Evolutionary conservation across 116 monocot species (phyloP).

Genomic region (Iris pallida): DNA sequence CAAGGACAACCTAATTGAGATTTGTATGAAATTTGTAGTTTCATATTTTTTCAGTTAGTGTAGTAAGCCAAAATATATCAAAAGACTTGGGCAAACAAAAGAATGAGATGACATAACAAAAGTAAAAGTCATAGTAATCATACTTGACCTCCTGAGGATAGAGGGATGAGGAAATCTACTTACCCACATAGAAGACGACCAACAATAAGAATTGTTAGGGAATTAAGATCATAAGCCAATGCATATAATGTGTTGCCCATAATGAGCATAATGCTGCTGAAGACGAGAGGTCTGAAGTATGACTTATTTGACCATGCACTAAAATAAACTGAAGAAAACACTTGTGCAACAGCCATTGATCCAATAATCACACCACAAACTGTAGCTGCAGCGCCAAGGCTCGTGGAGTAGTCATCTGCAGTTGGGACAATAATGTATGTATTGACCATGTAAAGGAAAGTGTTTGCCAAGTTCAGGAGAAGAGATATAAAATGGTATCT

Average conservation of each 20-base stretch:
- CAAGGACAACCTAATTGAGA: no score
- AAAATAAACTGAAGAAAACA: conserved; percentile 78
- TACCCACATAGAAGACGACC: conserved; percentile 86
- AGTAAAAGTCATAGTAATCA: no score
- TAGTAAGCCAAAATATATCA: no score
- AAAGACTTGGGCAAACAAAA: no score
- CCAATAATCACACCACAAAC: conserved; percentile 83
- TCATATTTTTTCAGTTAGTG: no score
- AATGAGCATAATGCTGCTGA: conserved; percentile 73
- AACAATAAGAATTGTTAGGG: conserved; percentile 46
- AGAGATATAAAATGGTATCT: conserved; percentile 74
- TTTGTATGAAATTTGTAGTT: no score
- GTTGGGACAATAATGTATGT: conserved; percentile 91
- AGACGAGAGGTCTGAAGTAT: conserved; percentile 76
- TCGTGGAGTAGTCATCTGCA: conserved; percentile 79
- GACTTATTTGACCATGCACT: conserved; percentile 88
- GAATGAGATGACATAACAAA: no score
- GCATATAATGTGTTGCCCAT: conserved; percentile 73
- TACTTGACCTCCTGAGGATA: no score
- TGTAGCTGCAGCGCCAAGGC: conserved; percentile 84
- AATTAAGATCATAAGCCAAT: conserved; percentile 67
- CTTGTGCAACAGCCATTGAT: conserved; percentile 82
- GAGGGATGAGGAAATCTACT: conserved; percentile 12
- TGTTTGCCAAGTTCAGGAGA: conserved; percentile 75
- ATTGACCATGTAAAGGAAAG: conserved; percentile 89